These are phyloP conservation scores for Fusarium transvaalense DNA, from an alignment of 2,329 filamentous ascomycete genomes.

Conservation along the genomic window DNA sequence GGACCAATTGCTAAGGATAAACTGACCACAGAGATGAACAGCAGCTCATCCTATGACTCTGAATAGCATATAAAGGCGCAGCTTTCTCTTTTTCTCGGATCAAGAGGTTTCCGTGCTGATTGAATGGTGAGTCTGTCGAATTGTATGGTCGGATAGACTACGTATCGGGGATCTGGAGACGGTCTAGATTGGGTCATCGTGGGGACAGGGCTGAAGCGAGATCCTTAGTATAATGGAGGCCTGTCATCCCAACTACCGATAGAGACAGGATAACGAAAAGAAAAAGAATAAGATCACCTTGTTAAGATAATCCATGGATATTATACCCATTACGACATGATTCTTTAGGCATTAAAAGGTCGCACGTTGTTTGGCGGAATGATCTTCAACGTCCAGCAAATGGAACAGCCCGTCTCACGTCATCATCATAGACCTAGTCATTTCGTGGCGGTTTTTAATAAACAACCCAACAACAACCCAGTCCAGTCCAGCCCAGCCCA, in stretches of 20 bases:
- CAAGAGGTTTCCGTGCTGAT: slow-evolving; percentile 12
- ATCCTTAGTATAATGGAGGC: not conserved
- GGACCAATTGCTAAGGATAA: slow-evolving; percentile 1
- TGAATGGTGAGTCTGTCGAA: no score
- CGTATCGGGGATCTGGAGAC: slow-evolving; percentile 1
- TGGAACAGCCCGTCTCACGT: slow-evolving; percentile 42
- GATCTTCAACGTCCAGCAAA: slow-evolving; percentile 27
- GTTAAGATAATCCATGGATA: not conserved
- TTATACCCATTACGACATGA: slow-evolving; percentile 17
- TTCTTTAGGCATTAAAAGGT: not conserved
- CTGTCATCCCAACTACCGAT: not conserved
- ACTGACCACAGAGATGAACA: not conserved
- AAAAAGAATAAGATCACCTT: not conserved
- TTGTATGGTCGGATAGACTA: not conserved
- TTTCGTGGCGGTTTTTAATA: slow-evolving; percentile 32
- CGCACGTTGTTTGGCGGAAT: slow-evolving; percentile 8
- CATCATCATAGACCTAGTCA: slow-evolving; percentile 40
- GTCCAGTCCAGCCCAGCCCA: not conserved
- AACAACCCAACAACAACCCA: not conserved
- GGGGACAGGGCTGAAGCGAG: slow-evolving; percentile 29
- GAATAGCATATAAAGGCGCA: slow-evolving; percentile 15
- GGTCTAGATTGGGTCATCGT: slow-evolving; percentile 10
- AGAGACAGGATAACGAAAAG: not conserved
- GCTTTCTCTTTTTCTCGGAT: slow-evolving; percentile 12
- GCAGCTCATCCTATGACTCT: not conserved